These are phyloP conservation scores for Carpinus fangiana DNA, from an alignment of 306 rosid genomes.

Conservation along the genomic window DNA sequence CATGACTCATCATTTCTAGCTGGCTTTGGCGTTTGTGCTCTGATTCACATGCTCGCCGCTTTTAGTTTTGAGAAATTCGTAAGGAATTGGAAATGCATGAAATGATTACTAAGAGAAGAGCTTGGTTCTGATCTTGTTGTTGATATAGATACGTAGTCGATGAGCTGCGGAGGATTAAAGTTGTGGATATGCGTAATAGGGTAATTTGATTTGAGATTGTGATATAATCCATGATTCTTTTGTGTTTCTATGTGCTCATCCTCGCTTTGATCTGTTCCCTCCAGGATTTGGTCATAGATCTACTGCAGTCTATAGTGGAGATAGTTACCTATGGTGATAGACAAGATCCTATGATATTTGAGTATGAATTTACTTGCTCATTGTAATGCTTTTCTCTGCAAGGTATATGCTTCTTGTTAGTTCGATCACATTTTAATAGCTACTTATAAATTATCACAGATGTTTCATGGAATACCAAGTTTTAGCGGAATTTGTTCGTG, in stretches of 20 bases:
- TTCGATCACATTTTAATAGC: constrained; percentile 5
- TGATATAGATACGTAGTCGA: constrained; percentile 26
- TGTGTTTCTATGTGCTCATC: background rate
- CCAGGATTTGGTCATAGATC: constrained; percentile 76
- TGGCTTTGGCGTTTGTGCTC: background rate
- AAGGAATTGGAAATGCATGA: background rate
- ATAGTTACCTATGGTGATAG: constrained; percentile 79
- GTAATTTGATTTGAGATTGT: constrained; percentile 23
- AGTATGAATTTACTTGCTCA: constrained; percentile 47
- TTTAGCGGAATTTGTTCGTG: constrained; percentile 69
- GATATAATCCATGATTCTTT: background rate
- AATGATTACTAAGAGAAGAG: background rate
- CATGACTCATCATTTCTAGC: background rate
- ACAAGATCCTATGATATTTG: constrained; percentile 77
- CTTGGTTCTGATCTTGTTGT: background rate
- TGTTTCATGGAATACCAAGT: constrained; percentile 91
- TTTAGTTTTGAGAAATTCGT: background rate
- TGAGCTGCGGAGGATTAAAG: constrained; percentile 42
- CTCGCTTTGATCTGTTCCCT: constrained; percentile 9
- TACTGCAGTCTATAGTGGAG: constrained; percentile 79
- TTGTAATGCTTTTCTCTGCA: constrained; percentile 7
- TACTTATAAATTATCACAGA: constrained; percentile 44
- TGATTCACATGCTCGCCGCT: background rate
- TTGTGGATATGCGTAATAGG: constrained; percentile 39
- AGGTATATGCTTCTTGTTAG: constrained; percentile 19